Evolutionary conservation across 495 filamentous ascomycete species (phyloP).

Genomic region (Penicillium canescens): DNA sequence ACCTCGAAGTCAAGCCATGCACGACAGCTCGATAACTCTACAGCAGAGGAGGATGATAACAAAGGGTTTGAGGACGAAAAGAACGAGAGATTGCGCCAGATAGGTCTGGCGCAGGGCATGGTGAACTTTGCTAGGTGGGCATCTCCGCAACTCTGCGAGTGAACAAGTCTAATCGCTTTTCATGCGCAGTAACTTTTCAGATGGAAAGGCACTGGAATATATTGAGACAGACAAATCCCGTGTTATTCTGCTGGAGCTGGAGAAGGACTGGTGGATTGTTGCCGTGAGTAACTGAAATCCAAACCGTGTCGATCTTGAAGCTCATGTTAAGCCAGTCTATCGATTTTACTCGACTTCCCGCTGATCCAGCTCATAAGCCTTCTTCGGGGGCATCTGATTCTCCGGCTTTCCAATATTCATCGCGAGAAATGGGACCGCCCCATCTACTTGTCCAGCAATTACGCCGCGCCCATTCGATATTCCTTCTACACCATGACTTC

Average conservation of each 20-base stretch:
- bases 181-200: slow-evolving; percentile 70
- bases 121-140: slow-evolving; percentile 81
- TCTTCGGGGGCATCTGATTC: slow-evolving; percentile 21
- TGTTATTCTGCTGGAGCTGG: slow-evolving; percentile 80
- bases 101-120: slow-evolving; percentile 98
- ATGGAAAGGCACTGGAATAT: slow-evolving; percentile 71
- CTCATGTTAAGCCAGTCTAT: slow-evolving; percentile 57
- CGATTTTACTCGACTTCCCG: slow-evolving; percentile 63
- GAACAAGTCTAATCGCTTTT: slow-evolving; percentile 11
- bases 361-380: slow-evolving; percentile 23
- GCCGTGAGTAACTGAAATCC: slow-evolving; percentile 57
- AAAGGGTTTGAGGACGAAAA: slow-evolving; percentile 62
- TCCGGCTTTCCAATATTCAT: slow-evolving; percentile 68
- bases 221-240: slow-evolving; percentile 89
- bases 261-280: slow-evolving; percentile 92
- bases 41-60: slow-evolving; percentile 51
- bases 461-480: slow-evolving; percentile 76
- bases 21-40: slow-evolving; percentile 34
- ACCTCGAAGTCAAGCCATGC: slow-evolving; percentile 50
- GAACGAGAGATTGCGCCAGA: slow-evolving; percentile 84
- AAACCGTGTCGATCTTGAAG: slow-evolving; percentile 1
- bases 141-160: slow-evolving; percentile 8
- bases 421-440: slow-evolving; percentile 84
- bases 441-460: slow-evolving; percentile 77
- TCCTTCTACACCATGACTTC: slow-evolving; percentile 81